Evolutionary conservation across 768 basidiomycete species (phyloP).

Genomic region (Auriscalpium orientale): DNA sequence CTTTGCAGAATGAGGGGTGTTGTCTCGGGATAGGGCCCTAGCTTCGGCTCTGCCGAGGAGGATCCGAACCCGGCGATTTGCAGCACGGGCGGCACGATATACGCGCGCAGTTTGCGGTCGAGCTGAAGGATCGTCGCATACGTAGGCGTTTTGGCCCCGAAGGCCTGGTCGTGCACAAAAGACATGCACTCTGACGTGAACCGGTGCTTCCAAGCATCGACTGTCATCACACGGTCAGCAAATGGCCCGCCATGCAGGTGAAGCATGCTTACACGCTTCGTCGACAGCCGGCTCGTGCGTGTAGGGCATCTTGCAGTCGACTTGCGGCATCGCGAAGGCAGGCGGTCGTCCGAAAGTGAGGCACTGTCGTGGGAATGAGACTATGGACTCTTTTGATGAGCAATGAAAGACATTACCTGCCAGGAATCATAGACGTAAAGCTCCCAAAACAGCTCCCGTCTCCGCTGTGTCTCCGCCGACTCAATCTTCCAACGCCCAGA

Average conservation of each 20-base stretch:
- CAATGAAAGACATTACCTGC: slow-evolving; percentile 38
- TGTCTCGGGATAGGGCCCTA: slow-evolving; percentile 37
- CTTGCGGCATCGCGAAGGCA: slow-evolving; percentile 38
- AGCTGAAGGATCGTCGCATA: slow-evolving; percentile 59
- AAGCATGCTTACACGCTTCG: slow-evolving; percentile 47
- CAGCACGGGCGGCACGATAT: slow-evolving; percentile 56
- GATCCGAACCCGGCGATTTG: slow-evolving; percentile 56
- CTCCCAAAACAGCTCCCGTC: slow-evolving; percentile 57
- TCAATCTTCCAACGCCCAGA: slow-evolving; percentile 59
- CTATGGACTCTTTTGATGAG: not conserved
- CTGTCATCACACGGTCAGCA: slow-evolving; percentile 25
- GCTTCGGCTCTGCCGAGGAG: slow-evolving; percentile 20
- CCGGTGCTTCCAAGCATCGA: slow-evolving; percentile 62
- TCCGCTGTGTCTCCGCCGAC: slow-evolving; percentile 45
- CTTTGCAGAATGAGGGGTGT: slow-evolving; percentile 60
- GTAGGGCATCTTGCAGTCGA: slow-evolving; percentile 26
- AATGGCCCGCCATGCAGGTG: slow-evolving; percentile 22
- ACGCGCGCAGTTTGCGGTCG: slow-evolving; percentile 56
- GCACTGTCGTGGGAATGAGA: slow-evolving; percentile 33
- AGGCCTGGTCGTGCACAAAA: slow-evolving; percentile 60
- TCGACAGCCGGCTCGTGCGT: slow-evolving; percentile 40
- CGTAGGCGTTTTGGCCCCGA: slow-evolving; percentile 51
- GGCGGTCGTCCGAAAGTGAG: slow-evolving; percentile 66
- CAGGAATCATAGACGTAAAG: slow-evolving; percentile 59
- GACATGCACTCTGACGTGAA: slow-evolving; percentile 56